Evolutionary conservation across 2,329 filamentous ascomycete species (phyloP).

Genomic region (Calonectria pseudoreteaudii): DNA sequence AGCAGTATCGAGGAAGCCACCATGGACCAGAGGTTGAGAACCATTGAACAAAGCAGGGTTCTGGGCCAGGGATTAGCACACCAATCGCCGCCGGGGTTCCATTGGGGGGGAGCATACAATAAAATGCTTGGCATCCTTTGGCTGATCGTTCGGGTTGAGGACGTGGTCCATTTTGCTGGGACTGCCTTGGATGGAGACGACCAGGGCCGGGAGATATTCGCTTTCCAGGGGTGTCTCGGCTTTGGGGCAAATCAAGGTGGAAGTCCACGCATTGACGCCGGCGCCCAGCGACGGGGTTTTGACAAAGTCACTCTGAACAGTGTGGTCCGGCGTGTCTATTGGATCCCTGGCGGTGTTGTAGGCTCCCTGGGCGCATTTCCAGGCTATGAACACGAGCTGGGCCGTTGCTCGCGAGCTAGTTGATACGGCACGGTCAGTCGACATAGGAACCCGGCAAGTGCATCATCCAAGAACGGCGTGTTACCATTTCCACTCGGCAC

Average conservation of each 20-base stretch:
- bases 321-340: conserved; percentile 25
- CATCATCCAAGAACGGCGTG: not conserved
- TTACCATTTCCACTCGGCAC: conserved; percentile 36
- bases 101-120: conserved; percentile 27
- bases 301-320: conserved; percentile 22
- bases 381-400: conserved; percentile 33
- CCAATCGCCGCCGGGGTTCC: not conserved
- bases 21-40: conserved; percentile 29
- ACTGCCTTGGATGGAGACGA: conserved; percentile 37
- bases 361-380: conserved; percentile 32
- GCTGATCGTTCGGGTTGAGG: conserved; percentile 30
- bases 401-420: conserved; percentile 28
- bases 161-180: conserved; percentile 41
- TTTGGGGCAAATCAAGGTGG: conserved; percentile 24
- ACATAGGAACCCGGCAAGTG: not conserved
- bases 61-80: conserved; percentile 2
- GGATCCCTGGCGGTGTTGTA: conserved; percentile 25
- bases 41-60: not conserved
- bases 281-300: conserved; percentile 23
- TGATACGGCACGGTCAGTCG: not conserved
- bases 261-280: conserved; percentile 32
- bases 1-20: conserved; percentile 33
- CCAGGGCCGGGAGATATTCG: conserved; percentile 25
- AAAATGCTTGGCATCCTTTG: conserved; percentile 19
- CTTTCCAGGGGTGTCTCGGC: not conserved